Base-by-base conservation (phyloP, 371 early-diverging fungal genomes). In the Mortierella sp. region DNA sequence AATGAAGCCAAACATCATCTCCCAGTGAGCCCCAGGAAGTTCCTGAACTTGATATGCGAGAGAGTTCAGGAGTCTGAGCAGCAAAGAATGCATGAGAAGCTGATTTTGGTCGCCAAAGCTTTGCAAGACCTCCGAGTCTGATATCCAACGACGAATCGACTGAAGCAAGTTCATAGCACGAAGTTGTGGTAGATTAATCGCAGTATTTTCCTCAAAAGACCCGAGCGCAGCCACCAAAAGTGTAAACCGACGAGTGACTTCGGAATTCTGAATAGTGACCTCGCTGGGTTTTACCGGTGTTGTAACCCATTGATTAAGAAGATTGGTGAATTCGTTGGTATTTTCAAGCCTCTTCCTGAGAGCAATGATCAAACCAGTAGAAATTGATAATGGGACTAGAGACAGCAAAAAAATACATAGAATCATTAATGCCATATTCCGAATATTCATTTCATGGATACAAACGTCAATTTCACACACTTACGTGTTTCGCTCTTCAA, bases 21-120 rank as follows among this genome's bases (percentile, higher is more conserved):
- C 83, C 91, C 91, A 90, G 52, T 90, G 89, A 8, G 85, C 83
- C 13, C 88, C 89, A 0, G 86, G 83, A 28, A 86, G 83, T 38
- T 90, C 88, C 75, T 88, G 87, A 0, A 89, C 74, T 6, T 89
- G 83, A 9, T 82, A 70, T 0, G 88, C 83, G 21, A 90, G 60
- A 32, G 85, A 60, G 1, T 73, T 74, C 43, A 90, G 69, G 0
- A 89, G 70, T 47, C 83, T 75, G 28, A 86, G 83, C 28, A 88
- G 53, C 52, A 88, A 76, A 0, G 86, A 82, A 16, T 81, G 76
- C 1, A 73, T 40, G 0, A 87, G 67, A 9, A 83, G 83, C 22
- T 71, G 72, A 19, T 50, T 69, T 41, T 78, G 70, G 38, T 76
- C 47, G 9, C 68, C 61, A 22, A 75, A 65, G 9, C 13, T 16